Conservation (phyloP, 257 asterid species). For the Perilla frutescens region DNA sequence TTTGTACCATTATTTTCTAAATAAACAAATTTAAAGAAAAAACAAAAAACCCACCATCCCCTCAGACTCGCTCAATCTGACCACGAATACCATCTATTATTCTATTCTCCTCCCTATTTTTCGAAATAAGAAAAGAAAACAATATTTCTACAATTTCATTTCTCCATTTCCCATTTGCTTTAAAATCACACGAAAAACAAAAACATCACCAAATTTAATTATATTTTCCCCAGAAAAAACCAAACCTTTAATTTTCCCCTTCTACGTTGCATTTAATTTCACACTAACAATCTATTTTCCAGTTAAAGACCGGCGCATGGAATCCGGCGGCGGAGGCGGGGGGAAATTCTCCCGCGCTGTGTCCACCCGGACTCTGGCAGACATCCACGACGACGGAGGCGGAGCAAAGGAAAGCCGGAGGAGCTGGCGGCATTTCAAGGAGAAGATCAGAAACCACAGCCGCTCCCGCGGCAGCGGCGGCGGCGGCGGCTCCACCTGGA, state of each 20-base stretch:
- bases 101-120: conserved; percentile 13
- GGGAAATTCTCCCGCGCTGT: conserved; percentile 33
- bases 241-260: not conserved
- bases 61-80: conserved; percentile 39
- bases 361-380: conserved; percentile 60
- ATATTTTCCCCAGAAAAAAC: not conserved
- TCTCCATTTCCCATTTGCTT: not conserved
- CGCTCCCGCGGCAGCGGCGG: conserved; percentile 47
- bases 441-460: conserved; percentile 54
- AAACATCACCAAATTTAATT: not conserved
- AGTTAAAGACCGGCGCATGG: conserved; percentile 19
- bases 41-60: conserved; percentile 22
- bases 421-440: conserved; percentile 58
- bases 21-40: not conserved
- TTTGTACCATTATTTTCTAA: no score
- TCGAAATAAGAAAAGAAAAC: not conserved
- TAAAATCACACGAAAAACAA: not conserved
- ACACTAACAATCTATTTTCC: not conserved
- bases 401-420: conserved; percentile 33
- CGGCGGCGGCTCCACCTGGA: conserved; percentile 59
- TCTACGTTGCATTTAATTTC: not conserved
- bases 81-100: conserved; percentile 23
- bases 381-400: conserved; percentile 59
- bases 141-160: no score
- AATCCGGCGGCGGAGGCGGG: conserved; percentile 19